Evolutionary conservation across 371 early-diverging fungal species (phyloP).

Genomic region (Chytridium lagenaria): DNA sequence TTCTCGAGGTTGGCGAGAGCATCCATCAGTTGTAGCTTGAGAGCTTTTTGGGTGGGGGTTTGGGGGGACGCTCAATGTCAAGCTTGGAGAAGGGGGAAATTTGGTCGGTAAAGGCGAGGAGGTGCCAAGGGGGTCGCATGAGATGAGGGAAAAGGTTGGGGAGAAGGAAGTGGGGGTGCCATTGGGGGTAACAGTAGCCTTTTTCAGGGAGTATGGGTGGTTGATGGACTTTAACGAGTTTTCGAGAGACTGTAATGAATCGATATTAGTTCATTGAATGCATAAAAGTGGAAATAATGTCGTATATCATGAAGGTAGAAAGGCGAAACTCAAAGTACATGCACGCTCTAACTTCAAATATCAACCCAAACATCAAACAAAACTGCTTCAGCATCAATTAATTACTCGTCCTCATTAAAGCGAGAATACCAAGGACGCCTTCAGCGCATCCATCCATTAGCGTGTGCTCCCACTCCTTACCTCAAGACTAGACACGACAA

Average conservation of each 20-base stretch:
- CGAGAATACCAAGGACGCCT: too few relatives aligned
- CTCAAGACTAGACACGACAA: slow-evolving; percentile 39
- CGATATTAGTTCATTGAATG: too few relatives aligned
- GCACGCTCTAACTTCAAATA: neutral
- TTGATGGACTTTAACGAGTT: neutral
- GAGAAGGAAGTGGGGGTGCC: neutral
- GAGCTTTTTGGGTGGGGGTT: neutral
- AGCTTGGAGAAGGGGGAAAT: slow-evolving; percentile 53
- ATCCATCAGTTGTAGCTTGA: neutral
- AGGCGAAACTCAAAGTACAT: neutral
- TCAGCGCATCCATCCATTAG: too few relatives aligned
- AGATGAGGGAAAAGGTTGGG: neutral
- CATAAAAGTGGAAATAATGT: too few relatives aligned
- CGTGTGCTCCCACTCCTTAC: too few relatives aligned
- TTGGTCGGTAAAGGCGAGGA: slow-evolving; percentile 68
- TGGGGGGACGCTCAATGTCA: slow-evolving; percentile 18
- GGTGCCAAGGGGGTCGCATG: slow-evolving; percentile 79
- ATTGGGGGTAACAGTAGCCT: neutral
- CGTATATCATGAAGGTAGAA: too few relatives aligned
- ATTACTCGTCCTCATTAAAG: too few relatives aligned
- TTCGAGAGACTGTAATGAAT: neutral
- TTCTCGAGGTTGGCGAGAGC: slow-evolving; percentile 11
- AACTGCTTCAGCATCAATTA: too few relatives aligned
- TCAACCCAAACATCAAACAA: too few relatives aligned
- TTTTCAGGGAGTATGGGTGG: slow-evolving; percentile 5